Conservation (phyloP, 163 green algal genomes). For the Volvox carteri region DNA sequence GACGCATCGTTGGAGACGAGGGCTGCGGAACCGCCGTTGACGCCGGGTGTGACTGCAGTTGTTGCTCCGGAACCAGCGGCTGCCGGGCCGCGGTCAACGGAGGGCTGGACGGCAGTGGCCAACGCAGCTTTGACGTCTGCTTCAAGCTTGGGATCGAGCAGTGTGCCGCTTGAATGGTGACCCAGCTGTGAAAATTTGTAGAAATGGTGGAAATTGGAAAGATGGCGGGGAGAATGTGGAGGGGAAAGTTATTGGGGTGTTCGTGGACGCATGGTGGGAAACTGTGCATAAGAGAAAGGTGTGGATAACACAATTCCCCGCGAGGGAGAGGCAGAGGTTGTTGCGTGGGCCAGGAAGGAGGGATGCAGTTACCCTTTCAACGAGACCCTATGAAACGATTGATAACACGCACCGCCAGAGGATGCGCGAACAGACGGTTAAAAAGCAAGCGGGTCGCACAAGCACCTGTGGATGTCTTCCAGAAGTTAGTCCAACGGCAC, state of each 20-base stretch:
- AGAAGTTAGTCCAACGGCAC: too few species aligned
- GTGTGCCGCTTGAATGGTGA: conserved; percentile 4
- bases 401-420: too few species aligned
- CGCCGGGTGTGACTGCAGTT: background rate
- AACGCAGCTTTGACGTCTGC: conserved; percentile 28
- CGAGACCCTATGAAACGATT: too few species aligned
- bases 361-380: too few species aligned
- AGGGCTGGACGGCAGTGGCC: conserved; percentile 51
- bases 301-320: too few species aligned
- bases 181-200: background rate
- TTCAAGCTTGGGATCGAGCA: conserved; percentile 28
- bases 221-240: background rate
- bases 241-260: background rate
- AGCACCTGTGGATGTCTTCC: too few species aligned
- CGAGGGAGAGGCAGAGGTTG: too few species aligned
- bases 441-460: too few species aligned
- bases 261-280: too few species aligned
- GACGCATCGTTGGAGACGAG: background rate
- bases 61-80: background rate
- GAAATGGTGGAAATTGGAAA: background rate
- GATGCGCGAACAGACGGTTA: too few species aligned
- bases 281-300: too few species aligned
- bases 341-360: too few species aligned
- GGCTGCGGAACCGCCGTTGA: background rate
- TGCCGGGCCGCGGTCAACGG: conserved; percentile 54